phyloP scores from a whole-genome alignment of 2,329 filamentous ascomycete species.

The Scytalidium sp. region DNA sequence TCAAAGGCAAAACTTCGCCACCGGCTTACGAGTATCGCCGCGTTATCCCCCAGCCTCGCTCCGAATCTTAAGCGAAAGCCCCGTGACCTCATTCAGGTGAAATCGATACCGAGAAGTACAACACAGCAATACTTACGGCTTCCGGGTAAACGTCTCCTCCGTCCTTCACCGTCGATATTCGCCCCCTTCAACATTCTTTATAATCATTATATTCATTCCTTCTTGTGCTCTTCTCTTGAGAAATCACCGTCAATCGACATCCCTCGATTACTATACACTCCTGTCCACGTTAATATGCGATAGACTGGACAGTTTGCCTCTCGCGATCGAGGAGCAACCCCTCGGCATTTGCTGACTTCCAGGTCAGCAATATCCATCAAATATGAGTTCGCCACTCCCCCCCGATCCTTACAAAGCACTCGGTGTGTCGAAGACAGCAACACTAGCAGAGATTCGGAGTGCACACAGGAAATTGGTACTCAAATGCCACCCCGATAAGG shows the following conservation, averaged over 20 bases:
- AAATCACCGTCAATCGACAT: neutral
- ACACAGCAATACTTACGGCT: neutral
- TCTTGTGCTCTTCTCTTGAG: neutral
- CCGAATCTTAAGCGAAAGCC: neutral
- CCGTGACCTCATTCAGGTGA: neutral
- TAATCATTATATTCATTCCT: neutral
- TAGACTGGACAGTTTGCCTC: conserved; percentile 9
- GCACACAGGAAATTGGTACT: conserved; percentile 84
- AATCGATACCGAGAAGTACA: neutral
- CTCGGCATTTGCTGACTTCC: conserved; percentile 8
- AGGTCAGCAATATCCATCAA: conserved; percentile 1
- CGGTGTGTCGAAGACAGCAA: conserved; percentile 70
- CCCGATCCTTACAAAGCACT: conserved; percentile 76
- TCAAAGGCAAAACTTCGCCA: conserved; percentile 3
- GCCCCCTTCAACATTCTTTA: neutral
- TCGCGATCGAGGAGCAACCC: conserved; percentile 5
- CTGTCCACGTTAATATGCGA: conserved; percentile 15
- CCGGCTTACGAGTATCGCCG: conserved; percentile 6
- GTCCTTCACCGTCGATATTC: neutral
- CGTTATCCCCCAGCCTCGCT: neutral
- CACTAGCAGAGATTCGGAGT: conserved; percentile 68
- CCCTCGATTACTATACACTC: neutral
- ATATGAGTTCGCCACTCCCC: conserved; percentile 22
- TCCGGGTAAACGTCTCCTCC: neutral
- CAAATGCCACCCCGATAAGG: conserved; percentile 89